Conservation (phyloP, 2,329 filamentous ascomycete species). For the Rhexocercosporidium sp. region DNA sequence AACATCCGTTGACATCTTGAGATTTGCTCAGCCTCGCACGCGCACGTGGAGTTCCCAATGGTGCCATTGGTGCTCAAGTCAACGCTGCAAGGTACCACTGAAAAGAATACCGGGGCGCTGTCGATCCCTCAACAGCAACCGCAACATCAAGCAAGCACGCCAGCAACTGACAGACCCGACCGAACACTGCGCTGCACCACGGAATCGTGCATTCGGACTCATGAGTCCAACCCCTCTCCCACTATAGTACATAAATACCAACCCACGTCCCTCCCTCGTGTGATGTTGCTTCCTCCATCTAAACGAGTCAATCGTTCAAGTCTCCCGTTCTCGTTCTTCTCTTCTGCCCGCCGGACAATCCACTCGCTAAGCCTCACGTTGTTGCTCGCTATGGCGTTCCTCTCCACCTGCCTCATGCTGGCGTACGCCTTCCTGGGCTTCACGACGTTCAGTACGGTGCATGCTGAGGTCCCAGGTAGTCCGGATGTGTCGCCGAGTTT, state of each 20-base stretch:
- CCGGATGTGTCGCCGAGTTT: slow-evolving; percentile 52
- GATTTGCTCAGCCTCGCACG: not conserved
- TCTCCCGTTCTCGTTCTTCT: not conserved
- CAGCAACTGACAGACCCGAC: slow-evolving; percentile 1
- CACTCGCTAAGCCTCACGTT: slow-evolving; percentile 9
- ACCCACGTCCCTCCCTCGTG: not conserved
- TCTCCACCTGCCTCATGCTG: slow-evolving; percentile 26
- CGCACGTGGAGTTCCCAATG: slow-evolving; percentile 6
- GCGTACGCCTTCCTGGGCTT: slow-evolving; percentile 20
- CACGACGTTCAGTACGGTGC: not conserved
- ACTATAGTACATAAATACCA: not conserved
- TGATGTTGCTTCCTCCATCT: slow-evolving; percentile 7
- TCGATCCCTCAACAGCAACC: not conserved
- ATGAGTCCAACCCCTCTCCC: not conserved
- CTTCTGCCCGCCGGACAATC: not conserved
- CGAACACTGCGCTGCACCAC: not conserved
- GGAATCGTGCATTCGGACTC: not conserved
- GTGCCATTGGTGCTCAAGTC: slow-evolving; percentile 1
- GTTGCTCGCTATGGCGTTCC: slow-evolving; percentile 22
- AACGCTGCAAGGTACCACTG: slow-evolving; percentile 11
- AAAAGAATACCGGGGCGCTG: not conserved
- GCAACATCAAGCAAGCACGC: not conserved
- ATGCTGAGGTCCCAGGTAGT: slow-evolving; percentile 11
- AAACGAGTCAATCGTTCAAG: not conserved
- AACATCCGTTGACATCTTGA: not conserved